Evolutionary conservation across 257 asterid species (phyloP).

Genomic region (Knoxia roxburghii): DNA sequence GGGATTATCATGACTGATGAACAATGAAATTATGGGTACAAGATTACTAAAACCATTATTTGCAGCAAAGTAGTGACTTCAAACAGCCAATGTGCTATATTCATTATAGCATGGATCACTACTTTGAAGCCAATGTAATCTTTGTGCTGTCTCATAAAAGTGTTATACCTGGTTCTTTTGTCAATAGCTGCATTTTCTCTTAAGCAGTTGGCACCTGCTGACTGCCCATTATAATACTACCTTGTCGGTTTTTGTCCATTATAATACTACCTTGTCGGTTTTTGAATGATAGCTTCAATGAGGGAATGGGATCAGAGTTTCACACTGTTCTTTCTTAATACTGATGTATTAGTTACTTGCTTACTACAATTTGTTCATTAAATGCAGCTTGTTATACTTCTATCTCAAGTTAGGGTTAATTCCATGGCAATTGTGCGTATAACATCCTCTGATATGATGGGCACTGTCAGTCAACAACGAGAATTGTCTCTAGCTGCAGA

Average conservation of each 20-base stretch:
- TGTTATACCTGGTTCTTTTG: neutral
- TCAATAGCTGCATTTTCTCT: neutral
- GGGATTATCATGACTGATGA: neutral
- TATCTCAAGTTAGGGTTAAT: constrained; percentile 75
- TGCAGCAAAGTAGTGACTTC: neutral
- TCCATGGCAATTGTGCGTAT: constrained; percentile 83
- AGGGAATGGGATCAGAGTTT: neutral
- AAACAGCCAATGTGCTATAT: neutral
- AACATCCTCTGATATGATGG: constrained; percentile 48
- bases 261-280: too few relatives aligned
- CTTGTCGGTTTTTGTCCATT: neutral
- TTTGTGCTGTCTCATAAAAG: neutral
- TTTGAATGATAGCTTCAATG: neutral
- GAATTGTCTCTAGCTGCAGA: constrained; percentile 12
- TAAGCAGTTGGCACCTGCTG: neutral
- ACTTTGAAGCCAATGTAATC: neutral
- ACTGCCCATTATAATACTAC: neutral
- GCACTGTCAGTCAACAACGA: constrained; percentile 19
- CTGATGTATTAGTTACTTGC: neutral
- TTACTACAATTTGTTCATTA: constrained; percentile 2
- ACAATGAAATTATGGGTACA: neutral
- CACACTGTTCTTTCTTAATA: neutral
- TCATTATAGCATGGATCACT: neutral
- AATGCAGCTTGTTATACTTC: constrained; percentile 63
- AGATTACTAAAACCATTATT: neutral